A percentile compares a stretch with the other conserved stretches of the same genome.
These are phyloP conservation scores for Kwoniella sp. DNA, from an alignment of 768 basidiomycete species.

Conservation along the genomic window DNA sequence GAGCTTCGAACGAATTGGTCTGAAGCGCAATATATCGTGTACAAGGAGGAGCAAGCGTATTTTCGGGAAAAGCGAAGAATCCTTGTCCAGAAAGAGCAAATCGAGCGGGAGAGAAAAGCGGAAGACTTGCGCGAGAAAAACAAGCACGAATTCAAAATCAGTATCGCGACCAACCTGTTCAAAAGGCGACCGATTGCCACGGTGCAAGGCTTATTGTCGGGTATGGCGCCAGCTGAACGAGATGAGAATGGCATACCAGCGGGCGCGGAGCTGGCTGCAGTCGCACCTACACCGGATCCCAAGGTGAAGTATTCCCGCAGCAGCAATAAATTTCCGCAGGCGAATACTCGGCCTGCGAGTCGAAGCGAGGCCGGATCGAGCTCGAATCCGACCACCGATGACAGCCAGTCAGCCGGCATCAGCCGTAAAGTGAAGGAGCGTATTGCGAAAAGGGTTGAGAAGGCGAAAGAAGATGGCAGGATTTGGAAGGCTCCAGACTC, in stretches of 20 bases:
- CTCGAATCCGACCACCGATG: not conserved
- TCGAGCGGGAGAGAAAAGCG: not conserved
- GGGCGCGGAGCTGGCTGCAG: not conserved
- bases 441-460: not conserved
- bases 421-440: not conserved
- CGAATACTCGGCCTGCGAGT: too few species aligned
- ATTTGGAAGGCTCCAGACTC: not conserved
- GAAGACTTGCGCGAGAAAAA: not conserved
- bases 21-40: constrained; percentile 18
- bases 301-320: not conserved
- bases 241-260: constrained; percentile 5
- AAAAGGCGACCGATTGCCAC: not conserved
- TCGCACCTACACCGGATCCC: not conserved
- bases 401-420: not conserved
- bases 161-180: too few species aligned
- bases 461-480: not conserved
- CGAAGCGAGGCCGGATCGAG: not conserved
- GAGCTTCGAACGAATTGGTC: constrained; percentile 18
- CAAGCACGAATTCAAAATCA: not conserved
- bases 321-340: too few species aligned
- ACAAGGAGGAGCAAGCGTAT: constrained; percentile 22
- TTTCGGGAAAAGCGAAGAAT: not conserved
- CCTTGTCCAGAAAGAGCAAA: not conserved
- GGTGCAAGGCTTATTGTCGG: constrained; percentile 2
- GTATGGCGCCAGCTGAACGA: not conserved